phyloP scores from a whole-genome alignment of 2,329 filamentous ascomycete genomes.

The Trichophyton verrucosum region DNA sequence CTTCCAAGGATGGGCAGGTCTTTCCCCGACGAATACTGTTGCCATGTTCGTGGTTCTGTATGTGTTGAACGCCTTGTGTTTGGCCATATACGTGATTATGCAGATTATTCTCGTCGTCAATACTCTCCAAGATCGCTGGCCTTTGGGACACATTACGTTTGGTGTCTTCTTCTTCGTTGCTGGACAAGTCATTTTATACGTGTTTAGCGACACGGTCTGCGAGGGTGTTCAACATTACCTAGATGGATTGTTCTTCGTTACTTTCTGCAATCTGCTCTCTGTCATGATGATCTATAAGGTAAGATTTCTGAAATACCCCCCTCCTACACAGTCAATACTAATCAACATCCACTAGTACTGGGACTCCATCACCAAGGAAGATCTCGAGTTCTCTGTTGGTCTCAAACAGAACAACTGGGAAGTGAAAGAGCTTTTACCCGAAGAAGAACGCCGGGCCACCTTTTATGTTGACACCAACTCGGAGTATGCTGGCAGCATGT shows the following conservation, averaged over 20 bases:
- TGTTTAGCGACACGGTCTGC: constrained; percentile 76
- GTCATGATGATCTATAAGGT: constrained; percentile 99
- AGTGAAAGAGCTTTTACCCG: constrained; percentile 76
- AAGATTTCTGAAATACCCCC: constrained; percentile 17
- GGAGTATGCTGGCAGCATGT: constrained; percentile 34
- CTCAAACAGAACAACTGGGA: constrained; percentile 97
- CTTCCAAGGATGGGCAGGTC: constrained; percentile 80
- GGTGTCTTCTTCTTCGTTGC: constrained; percentile 83
- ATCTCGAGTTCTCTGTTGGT: constrained; percentile 94
- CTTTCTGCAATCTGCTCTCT: constrained; percentile 79
- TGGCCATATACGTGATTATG: constrained; percentile 74
- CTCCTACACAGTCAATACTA: neutral
- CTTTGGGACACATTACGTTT: constrained; percentile 79
- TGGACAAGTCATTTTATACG: constrained; percentile 87
- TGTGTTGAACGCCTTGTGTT: constrained; percentile 73
- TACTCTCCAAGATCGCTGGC: constrained; percentile 91
- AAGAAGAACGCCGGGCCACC: constrained; percentile 64
- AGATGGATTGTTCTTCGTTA: constrained; percentile 88
- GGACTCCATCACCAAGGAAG: constrained; percentile 97
- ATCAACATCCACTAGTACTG: constrained; percentile 56
- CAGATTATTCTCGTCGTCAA: constrained; percentile 79
- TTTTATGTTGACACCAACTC: constrained; percentile 51
- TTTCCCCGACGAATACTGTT: constrained; percentile 72
- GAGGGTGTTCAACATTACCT: constrained; percentile 77
- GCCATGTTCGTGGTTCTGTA: constrained; percentile 88